A percentile compares a stretch with the other conserved stretches of the same genome.
Conservation (phyloP, 164 flowering plant genomes). For the Chloranthus sessilifolius region DNA sequence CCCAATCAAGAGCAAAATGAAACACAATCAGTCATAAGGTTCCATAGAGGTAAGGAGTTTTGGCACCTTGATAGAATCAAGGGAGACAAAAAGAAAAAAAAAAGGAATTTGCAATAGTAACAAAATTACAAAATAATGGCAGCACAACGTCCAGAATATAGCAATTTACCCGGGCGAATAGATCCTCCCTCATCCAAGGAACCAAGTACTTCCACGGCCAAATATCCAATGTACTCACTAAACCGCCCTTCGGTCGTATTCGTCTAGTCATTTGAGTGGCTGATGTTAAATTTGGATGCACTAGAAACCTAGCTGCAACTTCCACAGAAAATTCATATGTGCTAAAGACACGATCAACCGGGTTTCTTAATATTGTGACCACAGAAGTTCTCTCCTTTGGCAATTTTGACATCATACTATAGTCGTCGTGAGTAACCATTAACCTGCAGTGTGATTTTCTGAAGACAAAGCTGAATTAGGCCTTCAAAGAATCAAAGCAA, state of each 20-base stretch:
- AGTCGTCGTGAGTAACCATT: constrained; percentile 93
- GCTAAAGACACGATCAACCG: constrained; percentile 93
- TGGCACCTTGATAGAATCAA: too few relatives aligned
- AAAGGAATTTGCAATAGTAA: too few relatives aligned
- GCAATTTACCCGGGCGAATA: constrained; percentile 73
- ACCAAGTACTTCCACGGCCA: constrained; percentile 99
- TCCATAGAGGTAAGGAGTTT: too few relatives aligned
- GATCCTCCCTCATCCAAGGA: constrained; percentile 98
- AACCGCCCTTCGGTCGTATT: constrained; percentile 37
- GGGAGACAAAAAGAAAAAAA: too few relatives aligned
- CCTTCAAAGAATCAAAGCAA: constrained; percentile 7
- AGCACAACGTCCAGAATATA: too few relatives aligned
- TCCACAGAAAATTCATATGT: constrained; percentile 92
- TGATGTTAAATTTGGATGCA: constrained; percentile 83
- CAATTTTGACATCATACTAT: constrained; percentile 82
- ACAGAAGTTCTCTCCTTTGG: constrained; percentile 82
- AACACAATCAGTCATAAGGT: too few relatives aligned
- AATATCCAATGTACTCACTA: constrained; percentile 84
- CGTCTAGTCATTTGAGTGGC: constrained; percentile 51
- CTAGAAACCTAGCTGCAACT: constrained; percentile 91
- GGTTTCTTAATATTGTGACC: constrained; percentile 83
- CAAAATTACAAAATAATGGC: too few relatives aligned
- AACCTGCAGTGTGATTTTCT: constrained; percentile 79
- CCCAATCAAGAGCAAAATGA: too few relatives aligned
- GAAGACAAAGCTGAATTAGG: constrained; percentile 22